Evolutionary conservation across 257 asterid genomes (phyloP).

Genomic region (Parsonsia alboflavescens): DNA sequence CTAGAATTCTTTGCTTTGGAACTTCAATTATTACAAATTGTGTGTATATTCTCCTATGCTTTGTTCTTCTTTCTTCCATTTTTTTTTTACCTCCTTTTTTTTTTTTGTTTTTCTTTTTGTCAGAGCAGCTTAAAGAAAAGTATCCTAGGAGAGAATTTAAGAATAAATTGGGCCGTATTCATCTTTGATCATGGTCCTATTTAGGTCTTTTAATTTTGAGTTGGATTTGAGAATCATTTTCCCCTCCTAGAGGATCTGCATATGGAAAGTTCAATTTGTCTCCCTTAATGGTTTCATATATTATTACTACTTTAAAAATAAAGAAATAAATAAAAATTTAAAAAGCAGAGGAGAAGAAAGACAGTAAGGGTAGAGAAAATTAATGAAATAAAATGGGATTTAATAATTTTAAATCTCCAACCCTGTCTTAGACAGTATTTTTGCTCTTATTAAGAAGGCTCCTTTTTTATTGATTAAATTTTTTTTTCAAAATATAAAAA

Average conservation of each 20-base stretch:
- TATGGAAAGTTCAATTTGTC: background rate
- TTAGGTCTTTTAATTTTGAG: background rate
- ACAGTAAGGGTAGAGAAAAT: too few relatives aligned
- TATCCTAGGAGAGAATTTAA: slow-evolving; percentile 1
- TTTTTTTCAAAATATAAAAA: too few relatives aligned
- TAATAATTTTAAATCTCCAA: too few relatives aligned
- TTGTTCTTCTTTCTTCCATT: background rate
- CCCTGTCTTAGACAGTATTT: too few relatives aligned
- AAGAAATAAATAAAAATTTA: too few relatives aligned
- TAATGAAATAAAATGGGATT: too few relatives aligned
- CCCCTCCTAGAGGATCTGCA: background rate
- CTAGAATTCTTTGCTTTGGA: slow-evolving; percentile 13
- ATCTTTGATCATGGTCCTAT: background rate
- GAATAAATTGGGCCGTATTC: background rate
- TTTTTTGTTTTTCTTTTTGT: background rate
- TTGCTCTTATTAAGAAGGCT: too few relatives aligned
- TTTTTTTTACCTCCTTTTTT: too few relatives aligned
- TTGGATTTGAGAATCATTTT: background rate
- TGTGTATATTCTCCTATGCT: background rate
- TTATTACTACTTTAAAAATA: too few relatives aligned
- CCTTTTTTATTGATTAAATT: too few relatives aligned
- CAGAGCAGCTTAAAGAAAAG: background rate
- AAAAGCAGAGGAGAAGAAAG: too few relatives aligned
- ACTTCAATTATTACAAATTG: background rate
- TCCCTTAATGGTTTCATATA: background rate